phyloP scores from a whole-genome alignment of 1,139 yeast genomes.

The Zygotorulaspora mrakii region DNA sequence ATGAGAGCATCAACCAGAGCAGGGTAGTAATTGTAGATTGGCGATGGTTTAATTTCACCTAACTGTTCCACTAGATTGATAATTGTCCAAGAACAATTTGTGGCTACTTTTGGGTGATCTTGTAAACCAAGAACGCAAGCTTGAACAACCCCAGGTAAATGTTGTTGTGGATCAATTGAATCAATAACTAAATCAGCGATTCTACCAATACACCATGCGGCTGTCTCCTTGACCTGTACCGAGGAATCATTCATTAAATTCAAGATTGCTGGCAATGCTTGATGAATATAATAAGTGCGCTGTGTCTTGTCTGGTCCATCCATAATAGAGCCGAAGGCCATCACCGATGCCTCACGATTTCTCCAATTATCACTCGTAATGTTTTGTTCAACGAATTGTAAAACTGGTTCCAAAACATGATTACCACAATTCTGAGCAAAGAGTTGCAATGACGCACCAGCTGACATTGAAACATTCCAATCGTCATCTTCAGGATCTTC shows the following conservation, averaged over 20 bases:
- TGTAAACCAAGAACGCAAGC: constrained; percentile 74
- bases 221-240: constrained; percentile 91
- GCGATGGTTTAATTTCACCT: constrained; percentile 56
- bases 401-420: constrained; percentile 78
- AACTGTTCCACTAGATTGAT: constrained; percentile 88
- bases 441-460: constrained; percentile 92
- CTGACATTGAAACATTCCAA: constrained; percentile 98
- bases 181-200: constrained; percentile 84
- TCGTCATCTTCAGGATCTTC: constrained; percentile 89
- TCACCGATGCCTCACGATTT: constrained; percentile 92
- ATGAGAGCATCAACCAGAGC: constrained; percentile 67
- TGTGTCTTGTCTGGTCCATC: constrained; percentile 88
- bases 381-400: constrained; percentile 76
- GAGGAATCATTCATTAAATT: constrained; percentile 66
- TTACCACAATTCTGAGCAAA: constrained; percentile 89
- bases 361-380: constrained; percentile 69
- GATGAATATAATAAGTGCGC: constrained; percentile 62
- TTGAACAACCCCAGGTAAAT: constrained; percentile 64
- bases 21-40: constrained; percentile 70
- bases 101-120: constrained; percentile 88
- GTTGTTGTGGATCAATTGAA: constrained; percentile 62
- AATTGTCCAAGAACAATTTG: constrained; percentile 96
- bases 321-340: constrained; percentile 96
- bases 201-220: constrained; percentile 97
- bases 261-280: constrained; percentile 79